Evolutionary conservation across 495 filamentous ascomycete species (phyloP).

Genomic region (Tuber microsphaerosporum): DNA sequence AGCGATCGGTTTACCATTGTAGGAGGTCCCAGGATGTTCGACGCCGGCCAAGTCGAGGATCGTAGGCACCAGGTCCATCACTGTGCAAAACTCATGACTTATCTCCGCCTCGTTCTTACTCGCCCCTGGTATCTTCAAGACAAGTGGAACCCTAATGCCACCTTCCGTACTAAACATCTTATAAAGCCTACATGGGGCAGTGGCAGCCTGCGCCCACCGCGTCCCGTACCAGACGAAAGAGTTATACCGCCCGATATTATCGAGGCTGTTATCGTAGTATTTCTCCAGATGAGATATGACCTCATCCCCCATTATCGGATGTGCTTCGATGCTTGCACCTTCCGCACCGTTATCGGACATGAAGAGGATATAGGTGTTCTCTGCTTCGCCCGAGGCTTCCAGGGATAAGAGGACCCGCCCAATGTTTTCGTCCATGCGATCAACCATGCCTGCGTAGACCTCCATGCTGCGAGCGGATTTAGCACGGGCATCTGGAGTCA

Average conservation of each 20-base stretch:
- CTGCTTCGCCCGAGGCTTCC: constrained; percentile 52
- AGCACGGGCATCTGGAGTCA: constrained; percentile 48
- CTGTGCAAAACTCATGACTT: constrained; percentile 54
- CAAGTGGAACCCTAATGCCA: constrained; percentile 51
- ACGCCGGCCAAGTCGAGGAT: constrained; percentile 58
- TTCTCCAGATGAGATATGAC: constrained; percentile 53
- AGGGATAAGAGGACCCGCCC: constrained; percentile 55
- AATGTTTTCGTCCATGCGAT: constrained; percentile 56
- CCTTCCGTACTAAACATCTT: constrained; percentile 60
- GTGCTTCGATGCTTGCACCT: constrained; percentile 55
- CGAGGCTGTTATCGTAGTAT: constrained; percentile 57
- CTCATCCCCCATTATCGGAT: constrained; percentile 48
- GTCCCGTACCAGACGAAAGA: constrained; percentile 62
- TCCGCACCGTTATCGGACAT: constrained; percentile 63
- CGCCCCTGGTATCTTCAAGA: constrained; percentile 29
- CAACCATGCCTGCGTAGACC: constrained; percentile 59
- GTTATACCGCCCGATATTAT: constrained; percentile 56
- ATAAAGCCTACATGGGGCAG: constrained; percentile 56
- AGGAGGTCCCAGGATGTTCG: constrained; percentile 52
- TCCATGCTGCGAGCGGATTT: constrained; percentile 55
- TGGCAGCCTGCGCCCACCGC: constrained; percentile 59
- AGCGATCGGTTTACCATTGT: constrained; percentile 54
- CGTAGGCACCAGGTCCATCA: constrained; percentile 59
- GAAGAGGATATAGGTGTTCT: constrained; percentile 60
- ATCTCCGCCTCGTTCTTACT: constrained; percentile 42